Base-by-base conservation (phyloP, 179 eudicot species). In the Camellia oleifera region DNA sequence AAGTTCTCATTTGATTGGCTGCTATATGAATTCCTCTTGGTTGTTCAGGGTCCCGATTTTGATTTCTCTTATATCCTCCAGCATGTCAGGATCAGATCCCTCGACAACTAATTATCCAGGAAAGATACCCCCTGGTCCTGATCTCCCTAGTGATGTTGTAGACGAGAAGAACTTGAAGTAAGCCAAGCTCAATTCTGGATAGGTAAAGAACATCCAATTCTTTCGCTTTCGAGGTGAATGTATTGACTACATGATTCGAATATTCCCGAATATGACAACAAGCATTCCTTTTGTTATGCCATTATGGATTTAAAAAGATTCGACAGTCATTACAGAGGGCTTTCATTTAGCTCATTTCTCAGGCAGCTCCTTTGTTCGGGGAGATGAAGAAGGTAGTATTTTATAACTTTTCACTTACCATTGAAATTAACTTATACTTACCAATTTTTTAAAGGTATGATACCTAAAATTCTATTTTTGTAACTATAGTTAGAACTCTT, bases 101-200 rank as follows among this genome's bases (percentile, higher is more conserved):
- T 73, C 94, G 4, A 70, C 82, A 70, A 91, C 96, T 57, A 82
- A 94, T 80, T 91, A 89, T 85, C 94, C 94, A 4, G 92, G 94
- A 60, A 95, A 84, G 81, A 87, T 89, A 82, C 97, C 98, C 7
- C 53, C 84, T 18, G 97, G 96, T 17, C 92, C 88, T 0, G 92
- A 90, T 85, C 57, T 79, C 61, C 91, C 91, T 40, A 90, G 98
- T 82, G 90, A 82, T 20, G 81, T 62, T 64, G 86, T 72, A 5
- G 91, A 85, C 73, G 86, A 76, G 40, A 81, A 83, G 76, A 63
- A 75, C 61, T 60, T 40, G 56, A 82, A 79, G 56, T 78, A 83
- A 4, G 61, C 68, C 4, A 15, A 18, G 56, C 78, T 69, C 66
- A 60, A 57, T 80, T 54, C 79, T 56, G 74, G 68, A 69, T 69